phyloP scores from a whole-genome alignment of 75 land plant genomes.

The Sequoiadendron giganteum region DNA sequence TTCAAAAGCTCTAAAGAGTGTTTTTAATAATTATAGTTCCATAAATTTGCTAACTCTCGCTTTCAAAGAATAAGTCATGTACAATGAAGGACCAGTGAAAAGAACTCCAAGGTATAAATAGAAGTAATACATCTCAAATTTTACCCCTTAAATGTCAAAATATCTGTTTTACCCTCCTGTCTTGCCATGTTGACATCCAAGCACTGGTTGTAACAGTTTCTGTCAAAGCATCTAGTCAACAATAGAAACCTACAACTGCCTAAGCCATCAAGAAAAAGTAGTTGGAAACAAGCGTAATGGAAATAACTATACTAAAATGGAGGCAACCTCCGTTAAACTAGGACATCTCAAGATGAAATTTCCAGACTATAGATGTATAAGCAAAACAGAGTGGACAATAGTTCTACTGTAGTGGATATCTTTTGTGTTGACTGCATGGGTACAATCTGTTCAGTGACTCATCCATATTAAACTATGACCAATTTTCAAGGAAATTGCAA shows the following conservation, averaged over 20 bases:
- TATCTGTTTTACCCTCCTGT: neutral
- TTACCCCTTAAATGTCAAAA: neutral
- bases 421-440: neutral
- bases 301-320: neutral
- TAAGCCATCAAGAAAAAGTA: neutral
- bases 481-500: neutral
- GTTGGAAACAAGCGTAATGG: neutral
- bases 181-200: neutral
- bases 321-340: neutral
- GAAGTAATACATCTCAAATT: neutral
- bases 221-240: neutral
- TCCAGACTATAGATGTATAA: neutral
- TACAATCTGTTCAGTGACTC: neutral
- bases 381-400: neutral
- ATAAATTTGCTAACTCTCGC: neutral
- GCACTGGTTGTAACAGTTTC: too few species aligned
- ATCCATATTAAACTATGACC: neutral
- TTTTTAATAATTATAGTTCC: too few species aligned
- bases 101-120: neutral
- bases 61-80: neutral
- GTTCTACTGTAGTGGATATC: neutral
- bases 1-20: neutral
- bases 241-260: neutral
- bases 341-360: neutral
- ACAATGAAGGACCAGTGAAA: neutral